Evolutionary conservation across 2,329 filamentous ascomycete genomes (phyloP), one percentile per base, ranked within the genome.

Genomic region (Fusarium napiforme): DNA sequence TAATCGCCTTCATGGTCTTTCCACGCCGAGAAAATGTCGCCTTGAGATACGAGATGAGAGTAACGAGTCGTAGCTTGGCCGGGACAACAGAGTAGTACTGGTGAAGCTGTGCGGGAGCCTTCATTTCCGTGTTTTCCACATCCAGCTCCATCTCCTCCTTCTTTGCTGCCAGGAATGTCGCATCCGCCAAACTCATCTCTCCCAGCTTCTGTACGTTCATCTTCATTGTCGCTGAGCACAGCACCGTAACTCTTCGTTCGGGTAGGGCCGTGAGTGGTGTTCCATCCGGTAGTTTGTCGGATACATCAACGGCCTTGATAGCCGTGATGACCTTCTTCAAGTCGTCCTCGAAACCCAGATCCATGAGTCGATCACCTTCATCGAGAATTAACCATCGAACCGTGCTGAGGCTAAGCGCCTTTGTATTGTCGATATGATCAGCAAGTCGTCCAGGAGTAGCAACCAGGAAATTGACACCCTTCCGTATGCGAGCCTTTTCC

Each of bases 221-320:
- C 84, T 98, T 98, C 91, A 99, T 93, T 0, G 96, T 99, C 7
- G 96, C 96, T 8, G 96, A 99, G 82, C 96, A 99, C 6, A 99
- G 88, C 8, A 99, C 88, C 0, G 96, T 98, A 4, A 94, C 92
- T 63, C 95, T 90, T 72, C 95, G 89, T 60, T 90, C 90, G 0
- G 94, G 92, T 12, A 97, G 86, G 8, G 92, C 85, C 23, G 89
- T 89, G 42, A 92, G 86, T 5, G 84, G 82, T 8, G 87, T 83
- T 9, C 87, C 86, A 58, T 91, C 90, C 42, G 88, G 87, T 36
- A 89, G 90, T 62, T 87, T 89, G 63, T 88, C 87, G 42, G 87
- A 85, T 26, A 92, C 81, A 36, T 86, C 83, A 62, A 92, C 88
- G 49, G 91, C 84, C 71, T 95, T 91, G 63, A 98, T 89, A 71